Percentiles rank a stretch among this genome's conserved stretches.
Evolutionary conservation across 2,329 filamentous ascomycete genomes (phyloP).

Genomic region (Trichoderma gracile): DNA sequence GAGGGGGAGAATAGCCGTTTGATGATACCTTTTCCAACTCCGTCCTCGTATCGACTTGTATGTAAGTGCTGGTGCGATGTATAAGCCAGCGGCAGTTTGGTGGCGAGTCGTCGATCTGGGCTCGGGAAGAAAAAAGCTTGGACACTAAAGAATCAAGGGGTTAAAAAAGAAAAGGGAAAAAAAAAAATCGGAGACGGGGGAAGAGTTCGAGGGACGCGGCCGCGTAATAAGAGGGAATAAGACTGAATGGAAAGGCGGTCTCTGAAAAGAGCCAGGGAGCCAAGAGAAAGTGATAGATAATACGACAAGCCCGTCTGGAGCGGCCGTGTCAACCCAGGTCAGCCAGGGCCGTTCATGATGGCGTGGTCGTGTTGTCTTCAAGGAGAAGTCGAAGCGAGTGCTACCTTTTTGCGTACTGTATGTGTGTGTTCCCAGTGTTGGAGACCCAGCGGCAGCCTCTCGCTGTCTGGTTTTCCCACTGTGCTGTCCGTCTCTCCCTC

Average conservation of each 20-base stretch:
- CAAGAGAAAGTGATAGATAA: neutral
- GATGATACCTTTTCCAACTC: no score
- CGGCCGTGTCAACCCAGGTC: neutral
- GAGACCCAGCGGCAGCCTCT: no score
- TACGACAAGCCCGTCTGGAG: neutral
- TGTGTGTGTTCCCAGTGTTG: no score
- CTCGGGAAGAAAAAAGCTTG: neutral
- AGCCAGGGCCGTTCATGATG: no score
- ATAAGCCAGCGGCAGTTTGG: neutral
- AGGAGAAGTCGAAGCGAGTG: no score
- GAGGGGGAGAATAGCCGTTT: no score
- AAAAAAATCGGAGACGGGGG: constrained; percentile 1
- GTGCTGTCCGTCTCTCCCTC: no score
- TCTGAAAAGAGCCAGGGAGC: neutral
- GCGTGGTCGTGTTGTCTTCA: no score
- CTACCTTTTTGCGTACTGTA: no score
- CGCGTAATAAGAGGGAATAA: neutral
- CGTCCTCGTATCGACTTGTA: neutral
- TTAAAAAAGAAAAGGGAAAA: neutral
- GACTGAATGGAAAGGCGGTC: neutral
- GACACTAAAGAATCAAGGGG: neutral
- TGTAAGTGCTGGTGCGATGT: neutral
- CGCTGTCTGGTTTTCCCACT: no score
- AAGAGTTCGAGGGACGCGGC: neutral
- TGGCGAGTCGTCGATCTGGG: constrained; percentile 9